phyloP scores from a whole-genome alignment of 208 protist genomes.

The Leishmania mexicana region DNA sequence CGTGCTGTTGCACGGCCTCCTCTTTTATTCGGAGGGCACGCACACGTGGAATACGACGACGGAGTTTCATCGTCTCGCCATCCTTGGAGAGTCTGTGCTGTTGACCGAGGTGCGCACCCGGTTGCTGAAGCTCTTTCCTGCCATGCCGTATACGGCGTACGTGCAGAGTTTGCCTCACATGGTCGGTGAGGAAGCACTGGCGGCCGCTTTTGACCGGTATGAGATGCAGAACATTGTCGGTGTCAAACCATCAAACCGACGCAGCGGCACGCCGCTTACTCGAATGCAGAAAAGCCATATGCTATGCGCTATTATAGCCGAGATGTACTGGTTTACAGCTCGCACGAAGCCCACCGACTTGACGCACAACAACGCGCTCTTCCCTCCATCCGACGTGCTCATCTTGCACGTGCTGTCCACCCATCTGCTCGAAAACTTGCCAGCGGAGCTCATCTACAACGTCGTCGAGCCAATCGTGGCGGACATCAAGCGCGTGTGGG shows the following conservation, averaged over 20 bases:
- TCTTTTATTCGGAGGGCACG: conserved; percentile 69
- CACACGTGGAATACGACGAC: conserved; percentile 76
- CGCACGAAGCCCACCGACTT: conserved; percentile 83
- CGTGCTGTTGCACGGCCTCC: conserved; percentile 82
- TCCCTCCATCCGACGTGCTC: conserved; percentile 88
- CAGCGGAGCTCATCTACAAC: conserved; percentile 71
- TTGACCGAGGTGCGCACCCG: conserved; percentile 55
- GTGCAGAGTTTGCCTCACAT: conserved; percentile 28
- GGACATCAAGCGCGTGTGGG: conserved; percentile 64
- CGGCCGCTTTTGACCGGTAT: conserved; percentile 61
- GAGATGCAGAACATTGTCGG: conserved; percentile 38
- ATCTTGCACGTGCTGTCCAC: conserved; percentile 83
- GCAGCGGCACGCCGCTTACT: conserved; percentile 2
- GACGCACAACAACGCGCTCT: conserved; percentile 91
- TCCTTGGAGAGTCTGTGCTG: conserved; percentile 69
- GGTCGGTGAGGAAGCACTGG: conserved; percentile 38
- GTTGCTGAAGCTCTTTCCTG: conserved; percentile 71
- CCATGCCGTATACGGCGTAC: conserved; percentile 37
- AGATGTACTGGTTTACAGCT: conserved; percentile 88
- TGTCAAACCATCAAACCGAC: conserved; percentile 9
- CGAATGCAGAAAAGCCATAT: conserved; percentile 51
- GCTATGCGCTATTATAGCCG: conserved; percentile 74
- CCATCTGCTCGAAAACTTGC: conserved; percentile 79
- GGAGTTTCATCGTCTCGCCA: conserved; percentile 75
- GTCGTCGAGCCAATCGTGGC: conserved; percentile 52